These are phyloP conservation scores for Vigna trinervia DNA, from an alignment of 306 rosid genomes.

Conservation along the genomic window DNA sequence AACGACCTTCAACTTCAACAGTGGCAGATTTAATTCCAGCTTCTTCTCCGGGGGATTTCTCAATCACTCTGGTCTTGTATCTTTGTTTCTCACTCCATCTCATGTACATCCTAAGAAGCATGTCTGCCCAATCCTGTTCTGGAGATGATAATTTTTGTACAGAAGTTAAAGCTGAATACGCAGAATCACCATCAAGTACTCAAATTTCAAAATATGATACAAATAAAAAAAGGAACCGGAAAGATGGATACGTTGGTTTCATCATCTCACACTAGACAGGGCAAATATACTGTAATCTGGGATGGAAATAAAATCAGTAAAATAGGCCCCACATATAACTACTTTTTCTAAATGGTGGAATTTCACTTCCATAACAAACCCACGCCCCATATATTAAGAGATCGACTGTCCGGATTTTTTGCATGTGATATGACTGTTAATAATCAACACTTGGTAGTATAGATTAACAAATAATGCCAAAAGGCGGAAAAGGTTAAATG, in stretches of 20 bases:
- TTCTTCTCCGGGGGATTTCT: conserved; percentile 92
- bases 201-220: conserved; percentile 39
- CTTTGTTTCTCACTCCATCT: conserved; percentile 97
- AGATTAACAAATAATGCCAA: conserved; percentile 27
- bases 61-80: conserved; percentile 88
- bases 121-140: conserved; percentile 99
- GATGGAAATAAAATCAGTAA: conserved; percentile 20
- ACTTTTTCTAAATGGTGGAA: conserved; percentile 16
- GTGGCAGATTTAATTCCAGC: conserved; percentile 98
- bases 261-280: conserved; percentile 21
- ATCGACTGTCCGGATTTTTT: conserved; percentile 5
- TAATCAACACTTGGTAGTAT: conserved; percentile 24
- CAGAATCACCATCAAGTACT: conserved; percentile 46
- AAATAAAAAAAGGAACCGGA: conserved; percentile 3
- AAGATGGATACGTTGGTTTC: conserved; percentile 26
- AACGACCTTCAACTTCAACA: conserved; percentile 92
- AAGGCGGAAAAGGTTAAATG: conserved; percentile 17
- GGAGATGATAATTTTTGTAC: conserved; percentile 57
- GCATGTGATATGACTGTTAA: conserved; percentile 30
- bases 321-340: conserved; percentile 23
- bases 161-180: conserved; percentile 45
- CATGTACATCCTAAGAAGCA: conserved; percentile 95
- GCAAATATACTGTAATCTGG: not conserved
- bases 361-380: conserved; percentile 25
- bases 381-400: conserved; percentile 14